Evolutionary conservation across 495 filamentous ascomycete genomes (phyloP).

Genomic region (Alectoria sarmentosa): DNA sequence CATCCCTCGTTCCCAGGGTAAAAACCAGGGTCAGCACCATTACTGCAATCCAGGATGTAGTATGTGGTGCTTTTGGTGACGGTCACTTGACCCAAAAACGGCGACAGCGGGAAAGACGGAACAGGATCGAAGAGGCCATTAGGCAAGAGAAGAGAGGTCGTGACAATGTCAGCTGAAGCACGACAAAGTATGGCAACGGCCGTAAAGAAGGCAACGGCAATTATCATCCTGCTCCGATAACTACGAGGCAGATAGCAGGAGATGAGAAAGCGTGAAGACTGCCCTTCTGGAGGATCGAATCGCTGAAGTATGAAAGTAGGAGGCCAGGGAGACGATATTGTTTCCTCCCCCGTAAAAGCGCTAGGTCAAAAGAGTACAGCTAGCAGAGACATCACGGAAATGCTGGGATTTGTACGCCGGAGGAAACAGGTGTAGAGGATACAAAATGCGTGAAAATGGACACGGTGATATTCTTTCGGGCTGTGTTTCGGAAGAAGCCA

Average conservation of each 20-base stretch:
- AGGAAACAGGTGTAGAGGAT: neutral
- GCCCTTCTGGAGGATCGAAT: neutral
- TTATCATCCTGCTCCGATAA: neutral
- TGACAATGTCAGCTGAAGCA: neutral
- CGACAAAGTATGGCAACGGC: neutral
- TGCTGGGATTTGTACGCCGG: neutral
- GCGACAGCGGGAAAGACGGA: neutral
- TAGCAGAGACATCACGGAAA: neutral
- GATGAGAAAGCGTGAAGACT: neutral
- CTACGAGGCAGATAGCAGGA: neutral
- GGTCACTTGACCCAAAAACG: neutral
- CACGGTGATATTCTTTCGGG: neutral
- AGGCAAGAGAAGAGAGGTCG: neutral
- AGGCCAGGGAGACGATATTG: neutral
- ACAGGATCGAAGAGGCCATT: neutral
- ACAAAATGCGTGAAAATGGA: neutral
- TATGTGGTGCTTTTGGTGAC: neutral
- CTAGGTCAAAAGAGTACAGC: neutral
- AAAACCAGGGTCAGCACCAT: neutral
- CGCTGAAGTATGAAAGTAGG: neutral
- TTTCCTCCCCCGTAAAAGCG: neutral
- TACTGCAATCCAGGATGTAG: neutral
- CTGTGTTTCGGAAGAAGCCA: neutral
- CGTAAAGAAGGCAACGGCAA: neutral
- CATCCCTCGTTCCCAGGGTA: neutral